Base-by-base conservation (phyloP, 805 yeast species). In the Pichia scutulata region DNA sequence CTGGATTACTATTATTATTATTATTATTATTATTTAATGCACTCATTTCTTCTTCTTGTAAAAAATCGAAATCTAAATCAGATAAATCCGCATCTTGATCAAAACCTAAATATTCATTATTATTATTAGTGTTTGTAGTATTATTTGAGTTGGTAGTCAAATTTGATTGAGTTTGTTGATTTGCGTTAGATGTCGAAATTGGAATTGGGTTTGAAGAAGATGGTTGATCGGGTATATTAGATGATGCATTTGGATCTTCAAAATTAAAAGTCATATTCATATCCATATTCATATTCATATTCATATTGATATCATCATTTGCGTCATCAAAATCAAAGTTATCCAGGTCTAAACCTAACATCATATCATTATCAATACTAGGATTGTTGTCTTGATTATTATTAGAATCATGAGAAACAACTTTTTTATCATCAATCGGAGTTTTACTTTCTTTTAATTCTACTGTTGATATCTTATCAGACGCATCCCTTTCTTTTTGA, bases 281-380 rank as follows among this genome's bases (percentile, higher is more conserved):
- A 25, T 41, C 24, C 43, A 41, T 41, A 14, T 18, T 14, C 25
- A 41, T 12, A 25, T 41, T 41, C 43, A 41, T 41, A 10, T 23
- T n/a, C 43, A 41, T 21, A 21, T 23, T 19, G 4, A 28, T 42
- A n/a, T 43, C 47, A 21, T 39, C 43, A 33, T 37, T 37, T 12
- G 43, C n/a, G 4, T 39, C 46, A 46, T 53, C 60, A 43, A 61
- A 57, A 28, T 60, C 54, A 50, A 62, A 63, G 41, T 58, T 57
- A 46, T 59, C 67, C 19, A 64, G 50, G 37, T 64, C 66, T 40
- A 64, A 44, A 41, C 62, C 64, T 49, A 64, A 42, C 51, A 64
- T 57, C n/a, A 57, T 41, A 46, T 62, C 64, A 46, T 58, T 45
- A 42, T 52, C 45, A 19, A 40, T 44, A 8, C 3, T 19, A 4